Base-by-base conservation (phyloP, 768 basidiomycete species). In the Leccinum longicurvipes region DNA sequence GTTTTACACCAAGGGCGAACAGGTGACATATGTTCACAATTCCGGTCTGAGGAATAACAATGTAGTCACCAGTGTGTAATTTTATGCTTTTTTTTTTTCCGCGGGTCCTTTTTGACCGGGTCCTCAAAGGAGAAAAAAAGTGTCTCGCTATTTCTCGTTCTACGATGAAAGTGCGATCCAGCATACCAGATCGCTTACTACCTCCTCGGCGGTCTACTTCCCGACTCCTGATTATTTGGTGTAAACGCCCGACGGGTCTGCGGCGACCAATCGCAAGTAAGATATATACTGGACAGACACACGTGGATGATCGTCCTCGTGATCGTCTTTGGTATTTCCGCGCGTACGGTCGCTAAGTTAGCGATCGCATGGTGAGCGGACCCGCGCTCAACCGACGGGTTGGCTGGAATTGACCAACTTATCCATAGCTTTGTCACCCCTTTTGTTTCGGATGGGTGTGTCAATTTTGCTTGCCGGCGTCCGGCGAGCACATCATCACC, bases 1-100 rank as follows among this genome's bases (percentile, higher is more conserved):
- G 67, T 76, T 48, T 74, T 74, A 74, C 64, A 72, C 66, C 62
- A 76, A 74, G 55, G 64, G 72, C 17, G 76, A 77, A 55, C 76
- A 78, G 62, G 72, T 69, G 21, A 21, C 4, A 21, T 53, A n/a
- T 24, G 14, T 17, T n/a, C 19, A 42, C 3, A 4, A 23, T 7
- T 8, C 11, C 9, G 4, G 25, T 34, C n/a, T 53, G 21, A 51
- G 27, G n/a, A 50, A 27, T 34, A 39, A 11, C 25, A 9, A 73
- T 72, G 72, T 67, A 2, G 64, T 58, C 10, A 63, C 72, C 1
- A 66, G 77, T 9, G 66, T 68, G 2, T 73, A 65, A 57, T 76
- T 76, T 57, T 77, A 76, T 29, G n/a, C n/a, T n/a, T 11, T 29
- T 12, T 46, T 10, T 24, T 54, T 19, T 14, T 6, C 4, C 25